phyloP scores from a whole-genome alignment of 2,329 filamentous ascomycete species.

The Plenodomus biglobosus region DNA sequence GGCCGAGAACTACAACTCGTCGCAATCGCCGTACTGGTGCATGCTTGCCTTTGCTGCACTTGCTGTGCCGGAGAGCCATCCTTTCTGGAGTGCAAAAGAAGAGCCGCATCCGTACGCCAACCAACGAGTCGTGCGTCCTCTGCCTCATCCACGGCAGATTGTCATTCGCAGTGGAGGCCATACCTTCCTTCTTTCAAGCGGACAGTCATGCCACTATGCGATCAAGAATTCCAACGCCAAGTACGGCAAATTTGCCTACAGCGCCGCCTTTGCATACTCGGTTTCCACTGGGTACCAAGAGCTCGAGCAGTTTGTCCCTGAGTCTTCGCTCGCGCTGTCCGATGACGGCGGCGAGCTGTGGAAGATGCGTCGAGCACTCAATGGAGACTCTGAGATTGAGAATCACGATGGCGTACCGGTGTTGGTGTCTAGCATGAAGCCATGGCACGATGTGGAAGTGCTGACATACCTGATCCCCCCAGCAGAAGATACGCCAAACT shows the following conservation, averaged over 20 bases:
- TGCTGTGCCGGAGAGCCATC: slow-evolving; percentile 67
- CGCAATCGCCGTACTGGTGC: slow-evolving; percentile 73
- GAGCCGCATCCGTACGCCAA: slow-evolving; percentile 59
- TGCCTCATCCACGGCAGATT: slow-evolving; percentile 73
- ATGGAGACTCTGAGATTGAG: slow-evolving; percentile 63
- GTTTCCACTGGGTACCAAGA: slow-evolving; percentile 75
- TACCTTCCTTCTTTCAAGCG: slow-evolving; percentile 69
- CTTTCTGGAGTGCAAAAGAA: slow-evolving; percentile 73
- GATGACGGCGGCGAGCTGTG: slow-evolving; percentile 77
- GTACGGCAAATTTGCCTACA: slow-evolving; percentile 78
- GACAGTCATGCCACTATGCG: slow-evolving; percentile 79
- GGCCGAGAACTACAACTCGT: slow-evolving; percentile 82
- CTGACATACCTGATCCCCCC: slow-evolving; percentile 68
- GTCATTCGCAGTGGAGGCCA: slow-evolving; percentile 71
- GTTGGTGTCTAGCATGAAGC: slow-evolving; percentile 69
- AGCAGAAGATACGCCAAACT: slow-evolving; percentile 56
- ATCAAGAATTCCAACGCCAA: slow-evolving; percentile 81
- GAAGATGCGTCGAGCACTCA: slow-evolving; percentile 72
- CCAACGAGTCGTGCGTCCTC: slow-evolving; percentile 61
- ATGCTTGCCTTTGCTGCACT: slow-evolving; percentile 76
- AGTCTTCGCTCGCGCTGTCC: slow-evolving; percentile 73
- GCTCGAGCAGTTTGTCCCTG: slow-evolving; percentile 74
- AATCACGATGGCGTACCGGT: slow-evolving; percentile 58
- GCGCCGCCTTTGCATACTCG: slow-evolving; percentile 73
- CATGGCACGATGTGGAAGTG: slow-evolving; percentile 68